Base-by-base conservation (phyloP, 306 rosid species). In the Corylus americana region DNA sequence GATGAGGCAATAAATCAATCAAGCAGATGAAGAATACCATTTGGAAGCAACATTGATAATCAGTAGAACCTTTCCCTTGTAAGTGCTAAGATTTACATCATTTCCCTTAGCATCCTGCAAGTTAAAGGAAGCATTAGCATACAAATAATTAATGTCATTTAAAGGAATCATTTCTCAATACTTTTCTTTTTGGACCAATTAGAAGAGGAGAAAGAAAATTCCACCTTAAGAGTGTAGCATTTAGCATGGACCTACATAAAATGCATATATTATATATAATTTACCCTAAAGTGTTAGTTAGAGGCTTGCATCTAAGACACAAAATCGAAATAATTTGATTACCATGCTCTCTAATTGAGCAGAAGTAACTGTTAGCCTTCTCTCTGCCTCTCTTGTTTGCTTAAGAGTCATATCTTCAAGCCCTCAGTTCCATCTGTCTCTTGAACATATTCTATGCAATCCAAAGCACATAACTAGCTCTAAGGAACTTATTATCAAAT, bases 21-120 rank as follows among this genome's bases (percentile, higher is more conserved):
- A 31, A 31, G 73, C 59, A 22, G 18, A 73, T n/a, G 16, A 69
- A 39, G 61, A 13, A 20, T 82, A 92, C 98, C 98, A 94, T 87
- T 92, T 87, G 84, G 97, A 94, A 80, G 98, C 98, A 94, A 94
- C 98, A 78, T 94, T 94, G 79, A 90, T 83, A 69, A 94, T 83
- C 51, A 92, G 87, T 0, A 94, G 77, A 66, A 94, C 93, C 81
- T 92, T 92, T 22, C 97, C 98, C 64, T 81, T 88, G 83, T 88
- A 94, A 55, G 76, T 78, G 62, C 87, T 35, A 77, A 92, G 92
- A 77, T 89, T 88, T 11, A 87, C 83, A 80, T 87, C 92, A 62
- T 83, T 79, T n/a, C 94, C 98, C 79, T 86, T 85, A 20, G 80
- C 86, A 88, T 94, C 91, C 98, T 94, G 86, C 84, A 81, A 74